These are phyloP conservation scores for Saksenaea oblongispora DNA, from an alignment of 371 early-diverging fungal genomes.

Conservation along the genomic window DNA sequence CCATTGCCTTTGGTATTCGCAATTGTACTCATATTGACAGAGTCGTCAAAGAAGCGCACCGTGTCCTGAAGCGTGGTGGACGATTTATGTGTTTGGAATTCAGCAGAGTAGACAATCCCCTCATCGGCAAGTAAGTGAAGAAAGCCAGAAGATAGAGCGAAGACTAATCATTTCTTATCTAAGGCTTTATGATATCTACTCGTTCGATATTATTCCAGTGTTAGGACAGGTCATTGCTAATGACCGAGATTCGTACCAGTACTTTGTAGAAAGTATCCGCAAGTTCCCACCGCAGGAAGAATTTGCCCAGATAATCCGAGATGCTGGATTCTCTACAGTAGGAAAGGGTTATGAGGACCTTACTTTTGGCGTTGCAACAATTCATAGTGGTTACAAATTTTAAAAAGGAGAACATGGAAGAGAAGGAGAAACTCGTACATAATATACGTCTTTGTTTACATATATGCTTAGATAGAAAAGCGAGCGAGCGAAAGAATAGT, in stretches of 20 bases:
- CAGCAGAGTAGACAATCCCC: conserved; percentile 86
- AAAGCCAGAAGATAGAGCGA: background rate
- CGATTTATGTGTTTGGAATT: conserved; percentile 96
- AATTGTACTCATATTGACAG: conserved; percentile 94
- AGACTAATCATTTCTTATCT: background rate
- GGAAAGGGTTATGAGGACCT: conserved; percentile 92
- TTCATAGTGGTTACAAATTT: conserved; percentile 55
- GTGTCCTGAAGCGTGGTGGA: conserved; percentile 94
- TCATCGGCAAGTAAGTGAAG: conserved; percentile 68
- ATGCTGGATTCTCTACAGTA: conserved; percentile 89
- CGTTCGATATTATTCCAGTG: conserved; percentile 92
- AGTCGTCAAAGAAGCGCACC: conserved; percentile 87
- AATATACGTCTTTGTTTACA: background rate
- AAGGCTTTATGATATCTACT: conserved; percentile 89
- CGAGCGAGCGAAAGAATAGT: background rate
- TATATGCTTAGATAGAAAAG: background rate
- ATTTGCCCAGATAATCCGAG: conserved; percentile 89
- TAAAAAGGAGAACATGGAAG: conserved; percentile 10
- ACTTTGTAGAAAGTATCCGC: conserved; percentile 97
- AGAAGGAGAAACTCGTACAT: background rate
- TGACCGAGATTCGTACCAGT: conserved; percentile 93
- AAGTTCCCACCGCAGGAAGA: conserved; percentile 91
- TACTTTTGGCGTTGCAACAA: conserved; percentile 96
- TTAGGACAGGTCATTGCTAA: conserved; percentile 89
- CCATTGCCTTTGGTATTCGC: conserved; percentile 96